Conservation (phyloP, 2,329 filamentous ascomycete genomes). For the Pyrenochaeta sp. region DNA sequence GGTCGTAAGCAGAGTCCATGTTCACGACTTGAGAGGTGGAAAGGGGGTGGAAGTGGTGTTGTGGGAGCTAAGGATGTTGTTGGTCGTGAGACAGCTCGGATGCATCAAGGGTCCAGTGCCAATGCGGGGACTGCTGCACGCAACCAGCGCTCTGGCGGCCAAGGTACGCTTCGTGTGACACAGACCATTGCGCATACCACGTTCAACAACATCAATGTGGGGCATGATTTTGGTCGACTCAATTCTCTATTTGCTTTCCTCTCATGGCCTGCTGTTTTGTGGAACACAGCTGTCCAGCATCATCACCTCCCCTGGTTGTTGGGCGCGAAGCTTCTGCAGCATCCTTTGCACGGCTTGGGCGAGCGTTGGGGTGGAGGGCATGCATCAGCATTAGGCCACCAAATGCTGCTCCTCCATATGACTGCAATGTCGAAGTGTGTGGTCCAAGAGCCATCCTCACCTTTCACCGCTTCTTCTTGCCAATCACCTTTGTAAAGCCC, state of each 20-base stretch:
- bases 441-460: not conserved
- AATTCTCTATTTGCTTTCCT: no score
- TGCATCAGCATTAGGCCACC: not conserved
- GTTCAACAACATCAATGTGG: no score
- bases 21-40: conserved; percentile 3
- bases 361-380: not conserved
- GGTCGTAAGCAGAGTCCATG: conserved; percentile 98
- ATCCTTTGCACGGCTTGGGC: no score
- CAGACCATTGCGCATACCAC: not conserved
- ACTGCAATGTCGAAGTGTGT: not conserved
- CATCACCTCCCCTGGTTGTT: no score
- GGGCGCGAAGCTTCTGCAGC: no score
- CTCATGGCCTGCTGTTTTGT: no score
- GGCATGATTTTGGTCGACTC: no score
- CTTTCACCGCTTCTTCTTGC: conserved; percentile 49
- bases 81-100: conserved; percentile 9
- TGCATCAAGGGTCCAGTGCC: conserved; percentile 17
- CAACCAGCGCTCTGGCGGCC: conserved; percentile 20
- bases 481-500: conserved; percentile 53
- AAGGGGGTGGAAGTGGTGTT: conserved; percentile 5
- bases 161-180: conserved; percentile 15
- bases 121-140: conserved; percentile 17
- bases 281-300: no score
- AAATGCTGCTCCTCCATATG: not conserved
- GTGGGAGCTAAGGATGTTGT: conserved; percentile 15